Evolutionary conservation across 1,284 basidiomycete genomes (phyloP), one percentile per base, ranked within the genome.

Genomic region (Anthracocystis walkeri): DNA sequence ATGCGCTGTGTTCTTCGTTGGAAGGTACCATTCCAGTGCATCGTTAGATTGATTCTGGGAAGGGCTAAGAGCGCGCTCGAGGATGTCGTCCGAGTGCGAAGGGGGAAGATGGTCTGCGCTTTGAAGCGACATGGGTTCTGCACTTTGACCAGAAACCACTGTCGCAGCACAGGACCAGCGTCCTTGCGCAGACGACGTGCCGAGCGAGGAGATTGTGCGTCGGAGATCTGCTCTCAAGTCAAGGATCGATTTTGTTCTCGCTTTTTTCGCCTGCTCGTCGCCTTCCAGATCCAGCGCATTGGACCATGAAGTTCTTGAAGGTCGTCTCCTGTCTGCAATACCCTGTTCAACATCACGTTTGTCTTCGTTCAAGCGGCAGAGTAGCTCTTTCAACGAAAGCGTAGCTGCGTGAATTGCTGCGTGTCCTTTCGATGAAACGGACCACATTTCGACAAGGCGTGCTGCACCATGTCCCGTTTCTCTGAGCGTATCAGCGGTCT

Each of bases 151-250:
- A 12, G 25, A 44, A 16, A 50, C 29, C 3, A 25, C 18, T 7
- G 25, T 44, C 8, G 61, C 58, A 0, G 46, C 44, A 4, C 59
- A 38, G 21, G 58, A 65, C 68, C 68, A 71, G 1, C 20, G 23
- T 3, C 23, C 21, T 7, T 65, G 68, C 1, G 63, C 49, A 2
- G 55, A 23, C 27, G 63, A 65, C 4, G 35, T 12, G n/a, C 53
- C 46, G 10, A 71, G 52, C 18, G 59, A 65, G 1, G 59, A 57
- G 1, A 65, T 55, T 0, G 55, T 18, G 7, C 61, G 63, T 18
- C 68, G 68, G 7, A 29, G 33, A 23, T 65, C 68, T 16, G 52
- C 57, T 29, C 68, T 33, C n/a, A 62, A n/a, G 2, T 58, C 58
- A 41, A 65, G 35, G 3, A 71, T 35, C 14, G 38, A 23, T 20